Percentiles rank a stretch among this genome's conserved stretches.
Conservation (phyloP, 2,329 filamentous ascomycete species). For the Cladophialophora exuberans region DNA sequence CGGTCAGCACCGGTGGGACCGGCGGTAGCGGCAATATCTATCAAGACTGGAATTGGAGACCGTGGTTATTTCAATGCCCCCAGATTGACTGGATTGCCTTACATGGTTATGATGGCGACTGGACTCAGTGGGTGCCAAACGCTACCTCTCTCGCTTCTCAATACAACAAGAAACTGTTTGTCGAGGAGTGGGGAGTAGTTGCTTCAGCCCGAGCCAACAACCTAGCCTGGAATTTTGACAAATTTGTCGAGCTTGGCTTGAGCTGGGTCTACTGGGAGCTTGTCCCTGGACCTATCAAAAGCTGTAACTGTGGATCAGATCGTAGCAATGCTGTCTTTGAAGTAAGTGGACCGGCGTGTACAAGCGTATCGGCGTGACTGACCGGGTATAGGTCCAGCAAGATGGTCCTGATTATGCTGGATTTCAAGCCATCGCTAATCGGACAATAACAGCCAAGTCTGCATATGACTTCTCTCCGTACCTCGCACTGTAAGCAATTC, state of each 20-base stretch:
- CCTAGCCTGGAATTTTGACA: slow-evolving; percentile 8
- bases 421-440: slow-evolving; percentile 7
- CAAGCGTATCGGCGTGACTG: not conserved
- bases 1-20: slow-evolving; percentile 2
- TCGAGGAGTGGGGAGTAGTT: slow-evolving; percentile 7
- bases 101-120: slow-evolving; percentile 10
- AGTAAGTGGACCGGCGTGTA: not conserved
- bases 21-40: slow-evolving; percentile 11
- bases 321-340: slow-evolving; percentile 11
- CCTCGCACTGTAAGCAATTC: not conserved
- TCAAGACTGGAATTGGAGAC: slow-evolving; percentile 12
- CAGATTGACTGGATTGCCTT: slow-evolving; percentile 9
- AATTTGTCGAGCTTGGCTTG: slow-evolving; percentile 6
- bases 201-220: slow-evolving; percentile 9
- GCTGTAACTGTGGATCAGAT: slow-evolving; percentile 7
- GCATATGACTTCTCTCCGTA: slow-evolving; percentile 9
- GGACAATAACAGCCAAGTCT: slow-evolving; percentile 7
- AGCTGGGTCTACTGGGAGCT: slow-evolving; percentile 9
- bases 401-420: slow-evolving; percentile 7
- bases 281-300: slow-evolving; percentile 2
- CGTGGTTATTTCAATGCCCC: slow-evolving; percentile 6
- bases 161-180: slow-evolving; percentile 6
- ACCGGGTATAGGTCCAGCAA: not conserved
- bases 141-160: slow-evolving; percentile 3
- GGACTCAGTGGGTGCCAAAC: slow-evolving; percentile 10